Evolutionary conservation across 208 protist species (phyloP).

Genomic region (Leishmania turanica): DNA sequence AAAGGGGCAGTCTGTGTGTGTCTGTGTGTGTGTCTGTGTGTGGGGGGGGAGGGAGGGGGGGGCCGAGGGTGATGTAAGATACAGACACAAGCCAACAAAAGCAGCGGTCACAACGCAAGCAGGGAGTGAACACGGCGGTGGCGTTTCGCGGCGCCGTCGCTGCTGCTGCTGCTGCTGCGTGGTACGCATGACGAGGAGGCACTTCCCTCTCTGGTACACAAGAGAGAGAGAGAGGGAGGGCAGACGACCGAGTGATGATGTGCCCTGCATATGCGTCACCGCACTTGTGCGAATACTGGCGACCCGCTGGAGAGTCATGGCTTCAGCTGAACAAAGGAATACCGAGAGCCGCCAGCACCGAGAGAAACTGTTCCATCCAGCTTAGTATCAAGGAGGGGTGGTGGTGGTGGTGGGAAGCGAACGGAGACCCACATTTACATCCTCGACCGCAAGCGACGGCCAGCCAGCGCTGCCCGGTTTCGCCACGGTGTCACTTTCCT

Average conservation of each 20-base stretch:
- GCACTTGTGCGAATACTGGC: not conserved
- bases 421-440: not conserved
- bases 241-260: not conserved
- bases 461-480: conserved; percentile 9
- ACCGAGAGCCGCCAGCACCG: not conserved
- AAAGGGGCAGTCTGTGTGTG: too few species aligned
- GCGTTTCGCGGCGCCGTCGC: not conserved
- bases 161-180: not conserved
- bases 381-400: not conserved
- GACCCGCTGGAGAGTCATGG: not conserved
- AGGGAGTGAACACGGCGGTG: not conserved
- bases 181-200: not conserved
- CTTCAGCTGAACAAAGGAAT: not conserved
- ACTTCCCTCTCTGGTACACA: not conserved
- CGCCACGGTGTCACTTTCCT: conserved; percentile 4
- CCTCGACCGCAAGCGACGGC: not conserved
- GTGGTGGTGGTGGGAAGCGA: not conserved
- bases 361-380: not conserved
- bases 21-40: too few species aligned
- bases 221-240: not conserved
- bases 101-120: not conserved
- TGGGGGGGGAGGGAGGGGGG: not conserved
- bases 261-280: not conserved
- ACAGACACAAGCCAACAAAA: not conserved
- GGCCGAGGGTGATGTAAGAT: not conserved